phyloP scores from a whole-genome alignment of 495 filamentous ascomycete genomes.

The Penicillium ucsense region DNA sequence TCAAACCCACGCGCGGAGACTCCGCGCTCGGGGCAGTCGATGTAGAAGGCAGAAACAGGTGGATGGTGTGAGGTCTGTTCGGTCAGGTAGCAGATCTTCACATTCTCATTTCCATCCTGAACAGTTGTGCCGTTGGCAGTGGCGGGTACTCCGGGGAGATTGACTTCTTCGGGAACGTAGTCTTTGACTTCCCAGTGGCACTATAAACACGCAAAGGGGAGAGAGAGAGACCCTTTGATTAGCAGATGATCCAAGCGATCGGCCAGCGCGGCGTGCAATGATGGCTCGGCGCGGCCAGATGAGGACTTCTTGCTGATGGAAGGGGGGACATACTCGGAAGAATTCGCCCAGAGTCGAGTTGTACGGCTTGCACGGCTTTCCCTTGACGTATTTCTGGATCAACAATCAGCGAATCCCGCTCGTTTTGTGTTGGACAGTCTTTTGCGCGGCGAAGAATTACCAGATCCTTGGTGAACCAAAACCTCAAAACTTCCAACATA shows the following conservation, averaged over 20 bases:
- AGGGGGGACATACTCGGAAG: slow-evolving; percentile 59
- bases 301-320: no score
- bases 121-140: slow-evolving; percentile 26
- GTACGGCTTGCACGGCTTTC: slow-evolving; percentile 97
- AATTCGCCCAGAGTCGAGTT: slow-evolving; percentile 97
- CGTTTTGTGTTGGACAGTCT: no score
- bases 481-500: slow-evolving; percentile 85
- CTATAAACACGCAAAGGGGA: slow-evolving; percentile 25
- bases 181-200: slow-evolving; percentile 92
- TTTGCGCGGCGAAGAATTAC: slow-evolving; percentile 28
- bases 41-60: slow-evolving; percentile 90
- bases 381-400: slow-evolving; percentile 85
- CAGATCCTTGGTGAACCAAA: slow-evolving; percentile 98
- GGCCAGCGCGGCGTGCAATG: background rate
- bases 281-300: no score
- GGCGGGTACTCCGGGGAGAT: slow-evolving; percentile 22
- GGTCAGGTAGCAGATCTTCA: slow-evolving; percentile 83
- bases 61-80: slow-evolving; percentile 99
- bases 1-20: slow-evolving; percentile 85
- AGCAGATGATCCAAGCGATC: background rate
- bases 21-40: slow-evolving; percentile 87
- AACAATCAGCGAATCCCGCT: background rate
- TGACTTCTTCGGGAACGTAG: slow-evolving; percentile 38
- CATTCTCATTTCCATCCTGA: slow-evolving; percentile 37
- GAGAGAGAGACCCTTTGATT: no score